A percentile compares a stretch with the other conserved stretches of the same genome.
Evolutionary conservation across 129 eudicot genomes (phyloP).

Genomic region (Helianthus tuberosus): DNA sequence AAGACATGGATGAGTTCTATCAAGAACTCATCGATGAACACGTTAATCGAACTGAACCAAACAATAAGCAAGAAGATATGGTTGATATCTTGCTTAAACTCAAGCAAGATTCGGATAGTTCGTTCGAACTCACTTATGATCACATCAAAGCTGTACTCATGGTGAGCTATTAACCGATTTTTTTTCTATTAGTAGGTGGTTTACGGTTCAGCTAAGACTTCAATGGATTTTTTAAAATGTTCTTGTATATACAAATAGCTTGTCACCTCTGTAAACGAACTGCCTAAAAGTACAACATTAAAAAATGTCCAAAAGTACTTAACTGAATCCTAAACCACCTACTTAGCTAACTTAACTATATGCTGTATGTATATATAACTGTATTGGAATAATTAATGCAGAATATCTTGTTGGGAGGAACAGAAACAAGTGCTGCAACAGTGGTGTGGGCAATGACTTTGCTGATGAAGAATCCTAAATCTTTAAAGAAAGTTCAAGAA

Average conservation of each 20-base stretch:
- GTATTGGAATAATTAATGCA: slow-evolving; percentile 3
- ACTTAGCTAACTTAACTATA: no score
- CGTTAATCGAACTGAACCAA: background rate
- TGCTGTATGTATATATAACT: background rate
- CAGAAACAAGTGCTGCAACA: slow-evolving; percentile 46
- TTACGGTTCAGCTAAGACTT: no score
- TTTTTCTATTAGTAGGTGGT: no score
- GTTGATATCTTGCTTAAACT: slow-evolving; percentile 40
- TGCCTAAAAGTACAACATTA: no score
- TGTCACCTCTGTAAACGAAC: no score
- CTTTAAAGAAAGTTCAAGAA: slow-evolving; percentile 44
- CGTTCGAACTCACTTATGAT: slow-evolving; percentile 38
- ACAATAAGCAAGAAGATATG: slow-evolving; percentile 25
- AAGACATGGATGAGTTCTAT: slow-evolving; percentile 35
- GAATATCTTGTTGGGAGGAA: slow-evolving; percentile 49
- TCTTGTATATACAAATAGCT: no score
- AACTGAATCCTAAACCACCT: no score
- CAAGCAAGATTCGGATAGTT: slow-evolving; percentile 19
- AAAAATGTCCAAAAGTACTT: no score
- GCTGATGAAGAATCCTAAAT: slow-evolving; percentile 41
- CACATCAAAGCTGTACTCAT: slow-evolving; percentile 46
- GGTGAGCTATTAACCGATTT: slow-evolving; percentile 16
- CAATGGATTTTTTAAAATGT: no score
- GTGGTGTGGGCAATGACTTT: slow-evolving; percentile 51
- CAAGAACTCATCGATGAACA: slow-evolving; percentile 43